Conservation (phyloP, 371 early-diverging fungal genomes). For the Mortierella sp. region DNA sequence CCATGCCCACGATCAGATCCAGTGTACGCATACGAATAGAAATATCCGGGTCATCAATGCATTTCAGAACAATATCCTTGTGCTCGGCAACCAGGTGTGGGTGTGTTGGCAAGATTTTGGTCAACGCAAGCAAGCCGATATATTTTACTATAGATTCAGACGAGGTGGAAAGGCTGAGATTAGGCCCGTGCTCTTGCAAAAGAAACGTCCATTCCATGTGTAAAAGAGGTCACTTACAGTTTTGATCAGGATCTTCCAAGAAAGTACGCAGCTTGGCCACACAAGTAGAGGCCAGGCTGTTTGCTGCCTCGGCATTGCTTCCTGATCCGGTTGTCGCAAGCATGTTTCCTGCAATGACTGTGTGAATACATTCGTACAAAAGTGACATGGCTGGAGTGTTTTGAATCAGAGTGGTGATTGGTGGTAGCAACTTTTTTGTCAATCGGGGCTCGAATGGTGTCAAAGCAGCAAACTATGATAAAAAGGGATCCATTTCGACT, state of each 20-base stretch:
- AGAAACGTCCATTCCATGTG: no score
- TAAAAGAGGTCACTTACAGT: conserved; percentile 70
- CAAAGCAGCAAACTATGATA: conserved; percentile 85
- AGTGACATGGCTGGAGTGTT: conserved; percentile 94
- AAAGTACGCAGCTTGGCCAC: conserved; percentile 88
- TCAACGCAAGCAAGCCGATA: conserved; percentile 88
- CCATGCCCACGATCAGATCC: conserved; percentile 88
- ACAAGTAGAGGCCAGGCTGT: conserved; percentile 83
- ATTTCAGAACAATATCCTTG: conserved; percentile 84
- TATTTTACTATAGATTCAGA: conserved; percentile 78
- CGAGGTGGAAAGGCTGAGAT: no score
- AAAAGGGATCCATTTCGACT: not conserved
- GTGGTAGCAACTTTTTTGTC: conserved; percentile 87
- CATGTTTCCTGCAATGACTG: conserved; percentile 91
- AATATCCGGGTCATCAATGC: conserved; percentile 92
- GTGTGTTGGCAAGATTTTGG: conserved; percentile 80
- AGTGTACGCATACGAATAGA: conserved; percentile 90
- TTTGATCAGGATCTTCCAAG: conserved; percentile 91
- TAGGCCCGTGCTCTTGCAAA: no score
- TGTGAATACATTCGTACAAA: conserved; percentile 94
- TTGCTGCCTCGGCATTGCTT: conserved; percentile 60
- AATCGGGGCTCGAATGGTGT: conserved; percentile 94
- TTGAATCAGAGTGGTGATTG: conserved; percentile 85
- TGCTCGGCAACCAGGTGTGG: conserved; percentile 88
- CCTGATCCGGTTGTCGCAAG: conserved; percentile 69